phyloP scores from a whole-genome alignment of 768 basidiomycete species.

The Serendipita indica region DNA sequence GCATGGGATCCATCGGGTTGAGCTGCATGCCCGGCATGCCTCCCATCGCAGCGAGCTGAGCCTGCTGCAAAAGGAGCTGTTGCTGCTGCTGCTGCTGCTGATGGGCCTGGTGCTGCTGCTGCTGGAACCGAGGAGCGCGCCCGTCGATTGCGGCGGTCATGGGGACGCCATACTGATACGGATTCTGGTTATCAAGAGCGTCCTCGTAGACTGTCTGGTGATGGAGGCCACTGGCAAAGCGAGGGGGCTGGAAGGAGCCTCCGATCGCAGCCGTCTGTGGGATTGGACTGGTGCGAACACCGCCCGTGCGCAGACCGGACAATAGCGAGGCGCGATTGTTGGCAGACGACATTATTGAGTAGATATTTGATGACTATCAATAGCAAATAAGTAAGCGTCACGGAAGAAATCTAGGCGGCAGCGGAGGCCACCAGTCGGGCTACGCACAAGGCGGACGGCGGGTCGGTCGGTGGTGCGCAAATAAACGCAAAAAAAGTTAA shows the following conservation, averaged over 20 bases:
- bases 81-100: slow-evolving; percentile 54
- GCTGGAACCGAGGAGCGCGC: slow-evolving; percentile 47
- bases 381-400: neutral
- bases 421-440: neutral
- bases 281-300: slow-evolving; percentile 57
- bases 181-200: slow-evolving; percentile 29
- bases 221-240: slow-evolving; percentile 34
- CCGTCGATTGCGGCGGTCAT: slow-evolving; percentile 63
- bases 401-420: neutral
- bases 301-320: slow-evolving; percentile 77
- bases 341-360: neutral
- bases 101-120: too few species aligned
- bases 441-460: neutral
- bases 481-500: neutral
- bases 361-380: neutral
- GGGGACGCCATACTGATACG: slow-evolving; percentile 31
- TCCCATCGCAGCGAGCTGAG: slow-evolving; percentile 22
- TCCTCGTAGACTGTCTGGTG: slow-evolving; percentile 31
- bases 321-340: slow-evolving; percentile 63
- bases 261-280: slow-evolving; percentile 21
- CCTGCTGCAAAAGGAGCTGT: slow-evolving; percentile 44
- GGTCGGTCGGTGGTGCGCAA: neutral
- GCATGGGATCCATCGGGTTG: slow-evolving; percentile 1
- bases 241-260: slow-evolving; percentile 48
- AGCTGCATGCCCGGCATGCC: neutral